These are phyloP conservation scores for Raffaelea arxii DNA, from an alignment of 2,329 filamentous ascomycete species.

Conservation along the genomic window DNA sequence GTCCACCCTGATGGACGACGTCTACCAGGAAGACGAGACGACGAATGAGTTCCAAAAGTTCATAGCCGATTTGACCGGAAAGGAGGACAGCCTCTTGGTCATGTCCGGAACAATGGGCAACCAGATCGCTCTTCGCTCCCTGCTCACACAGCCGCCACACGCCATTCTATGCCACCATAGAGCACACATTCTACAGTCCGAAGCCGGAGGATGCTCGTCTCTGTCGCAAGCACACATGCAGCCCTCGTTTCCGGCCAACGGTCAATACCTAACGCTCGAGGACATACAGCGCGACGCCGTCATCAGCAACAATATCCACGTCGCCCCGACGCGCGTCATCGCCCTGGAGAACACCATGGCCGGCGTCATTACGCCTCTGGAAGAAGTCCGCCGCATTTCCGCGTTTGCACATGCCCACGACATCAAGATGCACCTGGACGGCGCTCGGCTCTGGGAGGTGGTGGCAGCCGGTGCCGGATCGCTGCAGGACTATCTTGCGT, in stretches of 20 bases:
- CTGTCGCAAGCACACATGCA: constrained; percentile 63
- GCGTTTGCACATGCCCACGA: constrained; percentile 51
- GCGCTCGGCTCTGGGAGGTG: constrained; percentile 42
- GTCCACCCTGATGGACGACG: constrained; percentile 76
- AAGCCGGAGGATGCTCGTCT: constrained; percentile 56
- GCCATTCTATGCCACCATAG: constrained; percentile 69
- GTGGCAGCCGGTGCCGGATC: constrained; percentile 32
- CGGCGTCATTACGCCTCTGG: constrained; percentile 68
- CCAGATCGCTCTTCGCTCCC: constrained; percentile 72
- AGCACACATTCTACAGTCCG: constrained; percentile 63
- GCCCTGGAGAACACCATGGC: constrained; percentile 78
- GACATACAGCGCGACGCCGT: constrained; percentile 61
- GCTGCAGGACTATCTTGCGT: constrained; percentile 29
- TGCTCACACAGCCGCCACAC: constrained; percentile 71
- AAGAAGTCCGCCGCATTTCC: constrained; percentile 59
- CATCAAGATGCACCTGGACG: constrained; percentile 39
- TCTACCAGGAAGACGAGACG: constrained; percentile 69
- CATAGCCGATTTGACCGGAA: constrained; percentile 62
- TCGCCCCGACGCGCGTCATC: constrained; percentile 72
- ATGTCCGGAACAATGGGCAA: constrained; percentile 93
- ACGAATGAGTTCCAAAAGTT: constrained; percentile 68
- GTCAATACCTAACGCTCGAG: constrained; percentile 62
- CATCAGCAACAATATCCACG: constrained; percentile 61
- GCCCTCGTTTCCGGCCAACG: constrained; percentile 59
- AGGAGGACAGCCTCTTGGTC: constrained; percentile 70